A percentile compares a stretch with the other conserved stretches of the same genome.
phyloP scores from a whole-genome alignment of 1,139 yeast genomes.

The Yamadazyma diospyri region DNA sequence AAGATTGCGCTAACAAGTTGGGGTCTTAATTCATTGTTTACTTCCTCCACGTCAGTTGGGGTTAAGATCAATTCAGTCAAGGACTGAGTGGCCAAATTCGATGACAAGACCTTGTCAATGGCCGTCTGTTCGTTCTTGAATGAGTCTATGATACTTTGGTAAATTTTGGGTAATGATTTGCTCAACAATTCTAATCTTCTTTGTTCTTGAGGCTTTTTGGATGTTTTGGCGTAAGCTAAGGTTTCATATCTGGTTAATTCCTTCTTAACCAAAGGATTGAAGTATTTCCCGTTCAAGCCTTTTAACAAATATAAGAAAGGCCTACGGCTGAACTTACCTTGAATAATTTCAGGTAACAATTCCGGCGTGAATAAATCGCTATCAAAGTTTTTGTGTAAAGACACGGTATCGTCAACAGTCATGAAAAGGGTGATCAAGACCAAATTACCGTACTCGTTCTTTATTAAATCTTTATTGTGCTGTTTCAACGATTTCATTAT shows the following conservation, averaged over 20 bases:
- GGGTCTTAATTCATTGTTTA: slow-evolving; percentile 43
- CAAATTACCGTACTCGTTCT: slow-evolving; percentile 81
- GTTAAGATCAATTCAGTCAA: slow-evolving; percentile 68
- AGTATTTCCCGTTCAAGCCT: slow-evolving; percentile 80
- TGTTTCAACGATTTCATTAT: slow-evolving; percentile 69
- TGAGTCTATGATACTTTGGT: slow-evolving; percentile 49
- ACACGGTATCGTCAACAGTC: slow-evolving; percentile 92
- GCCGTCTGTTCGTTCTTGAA: slow-evolving; percentile 27
- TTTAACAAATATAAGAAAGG: slow-evolving; percentile 79
- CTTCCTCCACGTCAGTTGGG: slow-evolving; percentile 44
- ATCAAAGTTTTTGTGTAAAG: slow-evolving; percentile 69
- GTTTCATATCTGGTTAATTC: slow-evolving; percentile 60
- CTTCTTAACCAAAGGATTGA: slow-evolving; percentile 65
- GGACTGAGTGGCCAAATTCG: slow-evolving; percentile 81
- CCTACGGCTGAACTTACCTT: slow-evolving; percentile 80
- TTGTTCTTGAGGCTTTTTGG: slow-evolving; percentile 80
- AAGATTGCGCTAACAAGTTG: slow-evolving; percentile 54
- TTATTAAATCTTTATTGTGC: slow-evolving; percentile 70
- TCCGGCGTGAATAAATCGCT: slow-evolving; percentile 56
- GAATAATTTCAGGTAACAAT: slow-evolving; percentile 53
- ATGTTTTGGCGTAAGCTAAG: slow-evolving; percentile 62
- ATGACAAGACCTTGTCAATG: slow-evolving; percentile 45
- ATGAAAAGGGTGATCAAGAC: slow-evolving; percentile 77
- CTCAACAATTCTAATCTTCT: slow-evolving; percentile 69
- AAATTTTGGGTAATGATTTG: slow-evolving; percentile 64